Evolutionary conservation across 345 rosid species (phyloP).

Genomic region (Citrus trifoliata): DNA sequence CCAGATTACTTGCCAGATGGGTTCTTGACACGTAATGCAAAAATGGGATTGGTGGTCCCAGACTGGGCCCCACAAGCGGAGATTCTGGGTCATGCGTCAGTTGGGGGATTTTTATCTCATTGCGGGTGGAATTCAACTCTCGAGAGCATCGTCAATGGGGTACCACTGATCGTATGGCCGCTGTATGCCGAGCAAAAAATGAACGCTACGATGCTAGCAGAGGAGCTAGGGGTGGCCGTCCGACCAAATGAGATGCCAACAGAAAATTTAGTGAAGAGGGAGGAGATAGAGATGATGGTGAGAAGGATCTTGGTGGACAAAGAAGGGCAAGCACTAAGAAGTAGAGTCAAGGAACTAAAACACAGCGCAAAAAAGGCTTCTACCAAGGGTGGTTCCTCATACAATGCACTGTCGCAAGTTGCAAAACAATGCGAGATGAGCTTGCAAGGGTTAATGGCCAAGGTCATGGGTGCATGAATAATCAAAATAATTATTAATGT

Average conservation of each 20-base stretch:
- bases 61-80: constrained; percentile 64
- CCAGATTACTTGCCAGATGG: constrained; percentile 48
- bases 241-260: background rate
- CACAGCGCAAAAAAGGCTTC: background rate
- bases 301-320: background rate
- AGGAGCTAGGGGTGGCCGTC: constrained; percentile 11
- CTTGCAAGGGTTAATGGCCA: background rate
- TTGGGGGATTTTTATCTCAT: constrained; percentile 71
- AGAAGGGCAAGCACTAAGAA: background rate
- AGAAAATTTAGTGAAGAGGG: constrained; percentile 11
- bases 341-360: background rate
- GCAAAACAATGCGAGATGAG: constrained; percentile 8
- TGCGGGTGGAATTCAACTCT: constrained; percentile 69
- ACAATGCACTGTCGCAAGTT: background rate
- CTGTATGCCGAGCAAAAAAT: background rate
- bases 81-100: constrained; percentile 51
- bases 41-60: constrained; percentile 39
- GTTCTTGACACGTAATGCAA: constrained; percentile 37
- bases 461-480: constrained; percentile 3
- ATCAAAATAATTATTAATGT: background rate
- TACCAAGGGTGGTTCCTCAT: background rate
- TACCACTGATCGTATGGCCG: constrained; percentile 48
- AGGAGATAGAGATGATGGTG: constrained; percentile 11
- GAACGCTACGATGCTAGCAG: background rate
- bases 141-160: constrained; percentile 59